Conservation (phyloP, 2,329 filamentous ascomycete genomes). For the Talaromyces sp. region DNA sequence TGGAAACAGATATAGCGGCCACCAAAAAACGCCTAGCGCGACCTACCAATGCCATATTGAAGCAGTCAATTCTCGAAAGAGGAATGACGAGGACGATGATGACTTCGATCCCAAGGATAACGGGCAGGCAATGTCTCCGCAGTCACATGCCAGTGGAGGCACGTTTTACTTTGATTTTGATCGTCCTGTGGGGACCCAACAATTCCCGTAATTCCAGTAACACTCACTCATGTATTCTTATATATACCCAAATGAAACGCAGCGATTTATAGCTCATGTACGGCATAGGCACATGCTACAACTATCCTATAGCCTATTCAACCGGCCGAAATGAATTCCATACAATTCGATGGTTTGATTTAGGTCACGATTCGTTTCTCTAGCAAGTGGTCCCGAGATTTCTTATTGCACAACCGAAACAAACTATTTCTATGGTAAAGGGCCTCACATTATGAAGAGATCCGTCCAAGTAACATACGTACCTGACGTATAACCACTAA, state of each 20-base stretch:
- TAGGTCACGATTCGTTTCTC: too few species aligned
- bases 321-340: too few species aligned
- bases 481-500: too few species aligned
- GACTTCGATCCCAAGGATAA: not conserved
- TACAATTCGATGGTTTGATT: too few species aligned
- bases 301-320: too few species aligned
- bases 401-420: too few species aligned
- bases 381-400: too few species aligned
- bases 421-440: too few species aligned
- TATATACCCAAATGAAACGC: not conserved
- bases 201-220: not conserved
- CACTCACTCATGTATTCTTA: not conserved
- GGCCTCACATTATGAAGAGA: too few species aligned
- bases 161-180: conserved; percentile 1
- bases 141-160: not conserved
- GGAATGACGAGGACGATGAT: not conserved
- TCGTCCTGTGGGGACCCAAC: not conserved
- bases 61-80: not conserved
- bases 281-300: too few species aligned
- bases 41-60: not conserved
- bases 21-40: not conserved
- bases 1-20: not conserved
- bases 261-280: too few species aligned
- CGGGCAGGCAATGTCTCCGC: not conserved
- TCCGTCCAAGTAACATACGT: too few species aligned